phyloP scores from a whole-genome alignment of 306 rosid species.

The Castanospermum australe region DNA sequence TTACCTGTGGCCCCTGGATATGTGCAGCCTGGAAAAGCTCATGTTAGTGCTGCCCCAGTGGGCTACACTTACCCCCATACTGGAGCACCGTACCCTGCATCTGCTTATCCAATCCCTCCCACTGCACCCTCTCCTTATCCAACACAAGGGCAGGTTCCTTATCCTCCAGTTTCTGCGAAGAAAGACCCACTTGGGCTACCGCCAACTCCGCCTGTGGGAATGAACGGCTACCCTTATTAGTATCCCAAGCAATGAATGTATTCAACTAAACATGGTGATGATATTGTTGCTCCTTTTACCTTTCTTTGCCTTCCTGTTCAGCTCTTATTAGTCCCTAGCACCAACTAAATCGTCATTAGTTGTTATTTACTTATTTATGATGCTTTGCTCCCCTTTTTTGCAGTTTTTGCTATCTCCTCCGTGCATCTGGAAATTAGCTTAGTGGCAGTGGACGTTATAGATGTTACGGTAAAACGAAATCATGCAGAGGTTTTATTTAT shows the following conservation, averaged over 20 bases:
- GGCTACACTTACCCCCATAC: constrained; percentile 62
- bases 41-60: constrained; percentile 27
- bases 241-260: constrained; percentile 49
- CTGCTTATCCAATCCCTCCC: constrained; percentile 55
- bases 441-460: background rate
- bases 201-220: constrained; percentile 51
- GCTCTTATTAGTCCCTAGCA: constrained; percentile 8
- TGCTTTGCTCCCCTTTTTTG: background rate
- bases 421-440: background rate
- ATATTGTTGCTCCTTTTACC: background rate
- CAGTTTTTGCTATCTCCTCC: background rate
- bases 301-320: background rate
- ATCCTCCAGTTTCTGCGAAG: constrained; percentile 45
- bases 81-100: constrained; percentile 47
- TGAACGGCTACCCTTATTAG: constrained; percentile 68
- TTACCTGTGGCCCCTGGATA: constrained; percentile 56
- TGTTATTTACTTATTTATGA: no score
- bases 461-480: background rate
- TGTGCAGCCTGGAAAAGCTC: constrained; percentile 60
- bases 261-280: constrained; percentile 23
- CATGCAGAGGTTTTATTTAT: background rate
- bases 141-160: constrained; percentile 52
- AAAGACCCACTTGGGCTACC: constrained; percentile 46
- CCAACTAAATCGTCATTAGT: background rate
- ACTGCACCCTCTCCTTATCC: constrained; percentile 46